Evolutionary conservation across 1,284 basidiomycete genomes (phyloP), one percentile per base, ranked within the genome.

Genomic region (Pseudozyma hubeiensis): DNA sequence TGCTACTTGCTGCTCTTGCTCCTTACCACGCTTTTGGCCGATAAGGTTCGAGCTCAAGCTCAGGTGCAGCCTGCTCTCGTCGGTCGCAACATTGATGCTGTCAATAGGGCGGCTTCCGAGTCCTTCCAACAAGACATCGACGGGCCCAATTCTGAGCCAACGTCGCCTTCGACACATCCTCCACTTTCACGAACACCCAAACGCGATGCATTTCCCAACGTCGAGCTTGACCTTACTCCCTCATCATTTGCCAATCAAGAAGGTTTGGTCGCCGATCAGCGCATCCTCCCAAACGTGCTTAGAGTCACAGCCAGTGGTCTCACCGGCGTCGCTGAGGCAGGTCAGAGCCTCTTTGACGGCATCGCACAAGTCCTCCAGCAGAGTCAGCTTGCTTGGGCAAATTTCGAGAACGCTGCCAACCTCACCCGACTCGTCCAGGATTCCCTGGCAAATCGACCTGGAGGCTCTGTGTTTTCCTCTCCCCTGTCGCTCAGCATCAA

Each of bases 321-420:
- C 33, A 55, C 59, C 6, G 65, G 65, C 30, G 33, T 68, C 14
- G 59, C 65, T 41, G 65, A 68, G 45, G 51, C 60, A 24, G 60
- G 65, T 10, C 53, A 68, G 44, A 68, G 7, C 46, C 54, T 68
- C 33, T 63, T 68, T 43, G 64, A 62, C 17, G 54, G 59, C 19
- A 67, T 67, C 51, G 64, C 59, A 45, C 59, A 67, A 33, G 59
- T 67, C 7, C 64, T 67, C 10, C 59, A 67, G 50, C 64, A 67
- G 53, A 67, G 54, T 35, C 64, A 67, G 40, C 46, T 19, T 24
- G 64, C 64, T 19, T 67, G 64, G 64, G 55, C 59, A 9, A 58
- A 62, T 30, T 46, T 62, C 9, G 51, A 58, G 46, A 67, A 67
- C 54, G 64, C 64, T 37, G 39, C 64, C 31, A 67, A 67, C 41